Percentiles rank a stretch among this genome's conserved stretches.
Evolutionary conservation across 2,329 filamentous ascomycete genomes (phyloP).

Genomic region (Aureobasidium leucospermi): DNA sequence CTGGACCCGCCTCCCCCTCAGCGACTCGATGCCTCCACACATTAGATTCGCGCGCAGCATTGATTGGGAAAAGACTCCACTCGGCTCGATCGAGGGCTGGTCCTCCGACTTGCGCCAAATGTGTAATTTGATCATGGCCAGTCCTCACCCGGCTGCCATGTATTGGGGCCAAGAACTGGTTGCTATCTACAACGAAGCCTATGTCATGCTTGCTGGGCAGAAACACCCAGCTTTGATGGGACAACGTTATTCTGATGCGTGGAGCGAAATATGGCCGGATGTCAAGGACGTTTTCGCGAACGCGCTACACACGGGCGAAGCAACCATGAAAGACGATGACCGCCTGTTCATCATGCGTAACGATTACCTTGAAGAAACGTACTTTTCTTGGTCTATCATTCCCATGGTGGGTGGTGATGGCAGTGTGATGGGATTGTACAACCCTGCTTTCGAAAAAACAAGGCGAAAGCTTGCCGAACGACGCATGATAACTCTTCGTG

Average conservation of each 20-base stretch:
- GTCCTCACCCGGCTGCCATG: slow-evolving; percentile 59
- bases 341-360: slow-evolving; percentile 64
- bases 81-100: slow-evolving; percentile 73
- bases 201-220: slow-evolving; percentile 62
- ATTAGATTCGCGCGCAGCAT: slow-evolving; percentile 64
- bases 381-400: slow-evolving; percentile 77
- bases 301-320: slow-evolving; percentile 63
- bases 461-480: slow-evolving; percentile 69
- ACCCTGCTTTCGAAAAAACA: slow-evolving; percentile 76
- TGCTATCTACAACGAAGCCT: slow-evolving; percentile 66
- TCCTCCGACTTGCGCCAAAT: slow-evolving; percentile 63
- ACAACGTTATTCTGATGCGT: slow-evolving; percentile 58
- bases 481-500: slow-evolving; percentile 69
- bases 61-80: slow-evolving; percentile 65
- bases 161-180: slow-evolving; percentile 70
- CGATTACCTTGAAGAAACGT: slow-evolving; percentile 68
- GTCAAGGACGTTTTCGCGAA: slow-evolving; percentile 61
- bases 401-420: slow-evolving; percentile 69
- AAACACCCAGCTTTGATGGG: slow-evolving; percentile 76
- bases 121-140: slow-evolving; percentile 76
- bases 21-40: slow-evolving; percentile 58
- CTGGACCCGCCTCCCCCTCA: slow-evolving; percentile 67
- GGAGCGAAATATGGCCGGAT: slow-evolving; percentile 68
- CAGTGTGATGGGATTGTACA: slow-evolving; percentile 59
- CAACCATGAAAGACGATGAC: slow-evolving; percentile 79